Conservation (phyloP, 352 stramenopile species). For the Pseudoperonospora humuli region DNA sequence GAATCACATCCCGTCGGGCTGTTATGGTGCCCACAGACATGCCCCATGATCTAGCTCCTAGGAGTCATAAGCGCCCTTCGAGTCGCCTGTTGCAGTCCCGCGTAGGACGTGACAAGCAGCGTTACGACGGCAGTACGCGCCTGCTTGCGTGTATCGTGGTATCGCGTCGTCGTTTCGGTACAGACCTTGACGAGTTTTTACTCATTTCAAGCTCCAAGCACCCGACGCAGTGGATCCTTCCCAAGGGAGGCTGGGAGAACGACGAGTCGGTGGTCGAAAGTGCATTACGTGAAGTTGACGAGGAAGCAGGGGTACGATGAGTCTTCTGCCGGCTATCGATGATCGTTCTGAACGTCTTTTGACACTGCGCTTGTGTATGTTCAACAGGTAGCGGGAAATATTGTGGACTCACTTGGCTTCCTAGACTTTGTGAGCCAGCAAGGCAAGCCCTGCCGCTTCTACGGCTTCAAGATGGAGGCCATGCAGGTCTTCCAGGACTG, state of each 20-base stretch:
- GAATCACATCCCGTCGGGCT: too few species aligned
- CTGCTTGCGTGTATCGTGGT: constrained; percentile 55
- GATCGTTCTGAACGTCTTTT: not conserved
- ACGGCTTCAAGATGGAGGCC: constrained; percentile 33
- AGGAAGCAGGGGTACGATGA: constrained; percentile 90
- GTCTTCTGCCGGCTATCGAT: too few species aligned
- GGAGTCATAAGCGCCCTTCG: not conserved
- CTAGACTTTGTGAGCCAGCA: constrained; percentile 47
- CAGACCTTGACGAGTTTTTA: constrained; percentile 32
- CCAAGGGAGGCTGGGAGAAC: constrained; percentile 95
- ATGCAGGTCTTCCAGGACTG: constrained; percentile 42
- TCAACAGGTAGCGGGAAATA: constrained; percentile 31
- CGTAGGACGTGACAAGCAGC: constrained; percentile 52
- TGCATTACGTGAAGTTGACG: constrained; percentile 88
- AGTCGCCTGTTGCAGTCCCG: constrained; percentile 41
- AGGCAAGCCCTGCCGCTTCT: constrained; percentile 40
- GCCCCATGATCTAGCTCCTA: constrained; percentile 9
- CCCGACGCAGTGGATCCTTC: constrained; percentile 88
- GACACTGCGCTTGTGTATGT: not conserved
- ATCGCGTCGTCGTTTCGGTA: constrained; percentile 3
- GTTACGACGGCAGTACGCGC: constrained; percentile 50
- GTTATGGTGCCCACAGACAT: constrained; percentile 12
- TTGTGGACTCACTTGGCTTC: constrained; percentile 31
- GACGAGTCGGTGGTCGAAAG: constrained; percentile 90
- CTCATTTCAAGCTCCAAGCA: constrained; percentile 89